These are phyloP conservation scores for Aspergillus candidus DNA, from an alignment of 2,329 filamentous ascomycete genomes.

Conservation along the genomic window DNA sequence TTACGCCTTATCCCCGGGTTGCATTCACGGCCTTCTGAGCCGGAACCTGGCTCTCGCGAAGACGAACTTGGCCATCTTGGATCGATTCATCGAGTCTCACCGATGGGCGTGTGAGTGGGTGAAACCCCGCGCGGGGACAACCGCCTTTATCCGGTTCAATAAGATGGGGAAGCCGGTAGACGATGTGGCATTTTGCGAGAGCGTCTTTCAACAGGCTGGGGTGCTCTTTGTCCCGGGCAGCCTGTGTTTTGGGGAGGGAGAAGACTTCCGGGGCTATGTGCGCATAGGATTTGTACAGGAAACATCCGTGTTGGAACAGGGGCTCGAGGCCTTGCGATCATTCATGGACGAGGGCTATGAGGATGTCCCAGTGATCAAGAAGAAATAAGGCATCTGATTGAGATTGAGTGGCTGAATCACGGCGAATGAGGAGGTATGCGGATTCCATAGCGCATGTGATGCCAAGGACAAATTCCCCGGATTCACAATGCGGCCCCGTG, in stretches of 20 bases:
- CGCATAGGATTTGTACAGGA: slow-evolving; percentile 68
- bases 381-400: slow-evolving; percentile 54
- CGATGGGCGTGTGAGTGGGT: slow-evolving; percentile 61
- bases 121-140: slow-evolving; percentile 72
- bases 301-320: slow-evolving; percentile 59
- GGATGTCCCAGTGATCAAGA: slow-evolving; percentile 57
- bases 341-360: slow-evolving; percentile 52
- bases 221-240: slow-evolving; percentile 68
- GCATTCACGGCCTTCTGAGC: slow-evolving; percentile 57
- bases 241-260: slow-evolving; percentile 59
- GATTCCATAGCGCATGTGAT: too few relatives aligned
- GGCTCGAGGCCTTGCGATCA: slow-evolving; percentile 48
- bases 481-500: not conserved
- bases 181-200: slow-evolving; percentile 62
- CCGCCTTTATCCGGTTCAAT: slow-evolving; percentile 64
- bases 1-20: slow-evolving; percentile 62
- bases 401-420: too few relatives aligned
- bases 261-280: slow-evolving; percentile 66
- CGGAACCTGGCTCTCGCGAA: slow-evolving; percentile 63
- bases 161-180: slow-evolving; percentile 56
- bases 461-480: too few relatives aligned
- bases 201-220: slow-evolving; percentile 59
- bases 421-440: too few relatives aligned
- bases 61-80: slow-evolving; percentile 61
- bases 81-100: slow-evolving; percentile 61